Evolutionary conservation across 768 basidiomycete genomes (phyloP), one percentile per base, ranked within the genome.

Genomic region (Leccinum olivaceopallidum): DNA sequence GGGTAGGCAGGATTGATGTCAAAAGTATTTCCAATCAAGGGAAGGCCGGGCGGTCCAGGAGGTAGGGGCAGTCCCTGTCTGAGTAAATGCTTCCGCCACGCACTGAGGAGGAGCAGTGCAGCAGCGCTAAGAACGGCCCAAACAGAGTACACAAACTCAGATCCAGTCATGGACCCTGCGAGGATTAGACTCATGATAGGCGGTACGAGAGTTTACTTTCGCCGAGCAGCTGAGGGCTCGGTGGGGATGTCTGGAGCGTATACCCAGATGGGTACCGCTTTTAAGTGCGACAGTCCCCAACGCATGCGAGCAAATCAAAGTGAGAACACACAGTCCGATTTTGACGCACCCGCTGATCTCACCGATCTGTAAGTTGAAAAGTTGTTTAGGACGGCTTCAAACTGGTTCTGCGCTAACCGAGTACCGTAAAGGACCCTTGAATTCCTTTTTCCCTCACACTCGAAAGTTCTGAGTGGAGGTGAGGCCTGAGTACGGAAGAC

Each of bases 1-100:
- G 75, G 73, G 1, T 64, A 55, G 8, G 51, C 22, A 5, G 57
- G 3, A 24, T 73, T 51, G 42, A 77, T 9, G 24, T 69, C 63
- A 13, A 69, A 52, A 5, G 59, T 14, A 37, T 59, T 70, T 1
- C 74, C 75, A 4, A 73, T 30, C 26, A 76, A 54, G 2, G 74
- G 75, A 42, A 85, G 72, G 42, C 80, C 80, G 56, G 72, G 78
- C 0, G 85, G 85, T 14, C 85, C 85, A 20, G 80, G 82, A 37
- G 80, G 81, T 16, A 83, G 75, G 8, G 78, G 69, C 44, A 67
- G 57, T 3, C 69, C 67, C 6, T 48, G 28, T 47, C 65, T 62
- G 50, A 52, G 58, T 24, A 50, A 59, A n/a, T 37, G 44, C 30
- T 58, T 42, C 48, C 67, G 55, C 72, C 71, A 74, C 6, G 18